Evolutionary conservation across 768 basidiomycete species (phyloP).

Genomic region (Strobilomyces dryophilus): DNA sequence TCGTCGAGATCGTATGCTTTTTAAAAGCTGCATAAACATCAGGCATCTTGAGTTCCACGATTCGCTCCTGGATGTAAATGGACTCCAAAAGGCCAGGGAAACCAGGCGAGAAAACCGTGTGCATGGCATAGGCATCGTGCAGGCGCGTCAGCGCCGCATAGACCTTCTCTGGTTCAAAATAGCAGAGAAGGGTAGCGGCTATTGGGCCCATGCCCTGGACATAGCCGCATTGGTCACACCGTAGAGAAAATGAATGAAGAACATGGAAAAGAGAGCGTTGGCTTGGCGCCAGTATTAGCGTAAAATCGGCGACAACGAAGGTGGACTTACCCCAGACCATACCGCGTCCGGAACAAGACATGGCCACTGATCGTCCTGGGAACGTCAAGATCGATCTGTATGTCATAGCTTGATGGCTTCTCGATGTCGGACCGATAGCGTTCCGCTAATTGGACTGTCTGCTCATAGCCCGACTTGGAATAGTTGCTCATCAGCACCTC

Average conservation of each 20-base stretch:
- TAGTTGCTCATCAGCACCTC: conserved; percentile 66
- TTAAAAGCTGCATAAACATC: conserved; percentile 82
- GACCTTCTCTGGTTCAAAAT: conserved; percentile 85
- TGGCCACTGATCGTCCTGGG: conserved; percentile 95
- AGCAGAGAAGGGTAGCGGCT: conserved; percentile 90
- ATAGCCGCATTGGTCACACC: conserved; percentile 87
- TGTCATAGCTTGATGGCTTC: conserved; percentile 82
- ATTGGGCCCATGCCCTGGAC: conserved; percentile 99
- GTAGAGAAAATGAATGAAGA: conserved; percentile 84
- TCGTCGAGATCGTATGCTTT: conserved; percentile 87
- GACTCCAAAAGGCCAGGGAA: conserved; percentile 94
- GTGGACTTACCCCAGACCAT: conserved; percentile 83
- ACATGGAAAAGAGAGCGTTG: conserved; percentile 96
- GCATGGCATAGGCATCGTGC: conserved; percentile 85
- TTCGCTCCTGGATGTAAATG: conserved; percentile 93
- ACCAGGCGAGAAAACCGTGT: conserved; percentile 85
- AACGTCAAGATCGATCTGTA: conserved; percentile 97
- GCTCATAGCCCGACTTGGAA: conserved; percentile 42
- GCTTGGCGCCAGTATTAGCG: conserved; percentile 37
- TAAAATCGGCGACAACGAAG: not conserved
- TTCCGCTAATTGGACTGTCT: conserved; percentile 39
- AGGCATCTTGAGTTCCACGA: conserved; percentile 86
- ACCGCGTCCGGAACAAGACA: conserved; percentile 90
- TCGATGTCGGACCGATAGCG: conserved; percentile 67
- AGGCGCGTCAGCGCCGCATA: conserved; percentile 84